Percentiles rank a stretch among this genome's conserved stretches.
phyloP scores from a whole-genome alignment of 2,329 filamentous ascomycete species.

The Exophiala xenobiotica region DNA sequence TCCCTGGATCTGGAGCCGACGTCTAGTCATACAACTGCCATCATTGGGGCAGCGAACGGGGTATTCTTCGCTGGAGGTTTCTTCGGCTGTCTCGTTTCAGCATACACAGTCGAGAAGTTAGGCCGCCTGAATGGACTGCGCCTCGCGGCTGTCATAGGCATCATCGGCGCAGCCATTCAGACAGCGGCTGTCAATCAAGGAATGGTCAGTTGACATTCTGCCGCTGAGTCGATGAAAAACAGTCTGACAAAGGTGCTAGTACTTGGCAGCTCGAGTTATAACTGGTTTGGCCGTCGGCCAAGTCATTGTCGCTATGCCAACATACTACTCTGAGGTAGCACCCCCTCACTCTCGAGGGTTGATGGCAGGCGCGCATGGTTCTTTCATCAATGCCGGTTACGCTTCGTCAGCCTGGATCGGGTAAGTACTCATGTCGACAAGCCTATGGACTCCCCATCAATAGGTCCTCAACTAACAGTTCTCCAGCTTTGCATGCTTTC shows the following conservation, averaged over 20 bases:
- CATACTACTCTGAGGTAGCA: slow-evolving; percentile 33
- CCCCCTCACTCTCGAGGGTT: slow-evolving; percentile 33
- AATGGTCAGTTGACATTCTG: not conserved
- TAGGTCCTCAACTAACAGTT: not conserved
- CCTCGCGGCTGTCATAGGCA: slow-evolving; percentile 37
- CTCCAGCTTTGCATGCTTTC: slow-evolving; percentile 11
- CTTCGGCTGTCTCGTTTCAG: slow-evolving; percentile 37
- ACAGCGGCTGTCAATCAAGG: slow-evolving; percentile 6
- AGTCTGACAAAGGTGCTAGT: slow-evolving; percentile 4
- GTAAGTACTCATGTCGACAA: too few relatives aligned
- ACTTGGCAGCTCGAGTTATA: slow-evolving; percentile 11
- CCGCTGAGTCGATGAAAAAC: not conserved
- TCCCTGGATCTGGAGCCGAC: slow-evolving; percentile 41
- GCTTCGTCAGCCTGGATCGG: slow-evolving; percentile 44
- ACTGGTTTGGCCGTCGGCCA: slow-evolving; percentile 8
- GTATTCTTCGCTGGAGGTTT: slow-evolving; percentile 43
- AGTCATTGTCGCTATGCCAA: slow-evolving; percentile 19
- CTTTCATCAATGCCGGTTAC: slow-evolving; percentile 40
- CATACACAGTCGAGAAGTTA: slow-evolving; percentile 39
- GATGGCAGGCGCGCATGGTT: slow-evolving; percentile 37
- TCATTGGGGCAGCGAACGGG: slow-evolving; percentile 46
- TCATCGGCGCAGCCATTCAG: slow-evolving; percentile 33
- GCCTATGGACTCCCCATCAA: too few relatives aligned
- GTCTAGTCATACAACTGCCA: slow-evolving; percentile 42
- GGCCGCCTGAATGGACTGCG: slow-evolving; percentile 40